Base-by-base conservation (phyloP, 1,284 basidiomycete species). In the Moesziomyces antarcticus region DNA sequence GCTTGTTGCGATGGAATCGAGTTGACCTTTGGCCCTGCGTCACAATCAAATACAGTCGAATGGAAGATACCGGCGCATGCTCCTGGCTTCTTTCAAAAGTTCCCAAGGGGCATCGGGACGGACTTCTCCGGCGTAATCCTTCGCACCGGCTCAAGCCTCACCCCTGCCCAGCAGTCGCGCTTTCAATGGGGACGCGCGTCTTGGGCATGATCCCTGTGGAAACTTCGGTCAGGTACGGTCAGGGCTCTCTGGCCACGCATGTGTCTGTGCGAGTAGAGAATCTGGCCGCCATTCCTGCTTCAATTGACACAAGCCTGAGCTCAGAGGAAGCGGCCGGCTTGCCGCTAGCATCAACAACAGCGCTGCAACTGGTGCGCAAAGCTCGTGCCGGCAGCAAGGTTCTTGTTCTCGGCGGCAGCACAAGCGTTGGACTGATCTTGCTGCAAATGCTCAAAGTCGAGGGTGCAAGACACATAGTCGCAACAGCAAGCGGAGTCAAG, bases 381-480 rank as follows among this genome's bases (percentile, higher is more conserved):
- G 44, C 24, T 21, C 44, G 44, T 21, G 22, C 18, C n/a, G 44
- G 44, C 18, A 22, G 21, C 22, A 46, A 46, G 24, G 44, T 46
- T n/a, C 44, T 46, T 5, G 44, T 46, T 14, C 24, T n/a, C 22
- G 44, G 44, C 22, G 44, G 44, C 44, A 46, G 44, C 44, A 46
- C 44, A 14, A 46, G 44, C 44, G 44, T 46, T 46, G 44, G 44
- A 21, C 44, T 46, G 16, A 22, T 46, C 44, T 46, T 46, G 44
- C 44, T 46, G 22, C 44, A 46, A 46, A 21, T 46, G 44, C 44
- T 46, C 44, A 46, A 46, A 22, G 22, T 13, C 24, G 44, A 46
- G 22, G 44, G 44, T 46, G 44, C 44, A 46, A n/a, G 44, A n/a
- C 24, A 46, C 22, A 24, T 46, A 24, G 44, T 46, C 13, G 44